A percentile compares a stretch with the other conserved stretches of the same genome.
Evolutionary conservation across 257 asterid genomes (phyloP).

Genomic region (Solanum tacnaense): DNA sequence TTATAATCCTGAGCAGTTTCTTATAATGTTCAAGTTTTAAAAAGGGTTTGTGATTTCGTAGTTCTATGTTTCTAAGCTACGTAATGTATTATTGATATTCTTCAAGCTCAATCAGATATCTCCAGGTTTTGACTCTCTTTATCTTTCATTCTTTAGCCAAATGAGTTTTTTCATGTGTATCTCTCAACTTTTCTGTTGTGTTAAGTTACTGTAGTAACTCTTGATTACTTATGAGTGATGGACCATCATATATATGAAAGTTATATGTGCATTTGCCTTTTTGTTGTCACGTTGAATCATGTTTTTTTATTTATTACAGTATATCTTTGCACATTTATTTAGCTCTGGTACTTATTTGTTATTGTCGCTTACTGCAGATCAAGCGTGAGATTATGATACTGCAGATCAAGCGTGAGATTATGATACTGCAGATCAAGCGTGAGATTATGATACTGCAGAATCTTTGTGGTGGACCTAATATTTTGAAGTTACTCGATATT

Average conservation of each 20-base stretch:
- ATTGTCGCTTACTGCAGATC: not conserved
- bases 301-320: not conserved
- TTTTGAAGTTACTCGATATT: conserved; percentile 2
- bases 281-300: not conserved
- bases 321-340: not conserved
- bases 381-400: conserved; percentile 2
- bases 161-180: not conserved
- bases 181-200: not conserved
- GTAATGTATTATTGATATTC: not conserved
- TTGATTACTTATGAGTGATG: not conserved
- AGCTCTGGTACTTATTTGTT: not conserved
- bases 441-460: conserved; percentile 2
- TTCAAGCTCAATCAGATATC: not conserved
- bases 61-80: not conserved
- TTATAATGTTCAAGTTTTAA: not conserved
- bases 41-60: not conserved
- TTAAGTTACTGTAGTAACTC: not conserved
- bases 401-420: conserved; percentile 1
- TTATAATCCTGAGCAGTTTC: not conserved
- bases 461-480: conserved; percentile 3
- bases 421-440: not conserved
- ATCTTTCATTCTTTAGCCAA: not conserved
- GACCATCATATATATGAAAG: not conserved
- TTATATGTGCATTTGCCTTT: not conserved
- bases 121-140: not conserved